Evolutionary conservation across 441 rosid genomes (phyloP), one percentile per base, ranked within the genome.

Genomic region (Populus hybrid): DNA sequence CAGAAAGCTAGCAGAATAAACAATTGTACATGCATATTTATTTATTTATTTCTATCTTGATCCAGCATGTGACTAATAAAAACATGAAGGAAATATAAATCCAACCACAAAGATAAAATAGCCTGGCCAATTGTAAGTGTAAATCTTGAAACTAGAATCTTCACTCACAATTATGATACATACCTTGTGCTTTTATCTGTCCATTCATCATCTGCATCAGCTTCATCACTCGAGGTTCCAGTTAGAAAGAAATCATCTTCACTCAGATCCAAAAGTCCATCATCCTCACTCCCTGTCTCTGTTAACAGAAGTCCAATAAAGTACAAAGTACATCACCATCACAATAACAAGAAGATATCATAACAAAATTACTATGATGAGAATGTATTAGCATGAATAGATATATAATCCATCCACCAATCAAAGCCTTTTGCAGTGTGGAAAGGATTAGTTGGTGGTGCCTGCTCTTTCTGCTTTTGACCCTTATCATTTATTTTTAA

Each of bases 201-300:
- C 93, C 92, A 95, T 79, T 95, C 98, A 85, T 95, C 97, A 88
- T 94, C 98, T 36, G 97, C 97, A 82, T 94, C 93, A 26, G 95
- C 97, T 86, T 94, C 98, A 82, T 94, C 97, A 83, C 97, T 94
- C 35, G 98, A 95, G 81, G 90, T 91, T 84, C 95, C 95, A 81
- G 83, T 73, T 70, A 90, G 78, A 83, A 95, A 93, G 87, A 93
- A 93, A 85, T 93, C 97, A 83, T 95, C 98, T 74, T 95, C 98
- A 79, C 95, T 94, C 85, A 90, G 81, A 84, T 92, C 97, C 86
- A 92, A 82, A 81, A 90, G 90, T 54, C 97, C 95, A 84, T 95
- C 98, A 81, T 91, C 98, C 86, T 95, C 97, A 75, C 98, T 95
- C 70, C 97, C 98, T 4, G 97, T 95, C 89, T 93, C 97, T 95